Percentiles rank a stretch among this genome's conserved stretches.
These are phyloP conservation scores for Daldinia caldariorum DNA, from an alignment of 495 filamentous ascomycete species.

Conservation along the genomic window DNA sequence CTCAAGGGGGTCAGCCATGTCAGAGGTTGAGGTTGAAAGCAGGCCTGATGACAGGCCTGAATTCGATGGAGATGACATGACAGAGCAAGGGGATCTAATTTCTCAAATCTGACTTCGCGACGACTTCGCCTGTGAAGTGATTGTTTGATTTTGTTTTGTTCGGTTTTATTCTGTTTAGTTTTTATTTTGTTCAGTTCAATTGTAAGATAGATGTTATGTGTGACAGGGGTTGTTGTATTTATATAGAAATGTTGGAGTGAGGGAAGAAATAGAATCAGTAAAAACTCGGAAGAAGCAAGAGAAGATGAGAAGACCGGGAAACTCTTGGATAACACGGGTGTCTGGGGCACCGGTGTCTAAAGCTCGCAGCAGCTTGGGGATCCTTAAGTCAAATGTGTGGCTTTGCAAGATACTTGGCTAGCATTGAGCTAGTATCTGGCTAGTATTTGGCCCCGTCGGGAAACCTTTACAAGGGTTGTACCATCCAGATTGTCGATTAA, in stretches of 20 bases:
- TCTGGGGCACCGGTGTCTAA: constrained; percentile 29
- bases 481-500: constrained; percentile 29
- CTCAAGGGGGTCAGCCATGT: constrained; percentile 36
- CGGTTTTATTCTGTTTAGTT: too few relatives aligned
- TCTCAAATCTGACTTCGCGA: too few relatives aligned
- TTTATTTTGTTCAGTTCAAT: too few relatives aligned
- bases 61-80: constrained; percentile 37
- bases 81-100: background rate
- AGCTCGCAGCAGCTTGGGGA: constrained; percentile 15
- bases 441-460: constrained; percentile 44
- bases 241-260: too few relatives aligned
- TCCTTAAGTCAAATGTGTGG: constrained; percentile 28
- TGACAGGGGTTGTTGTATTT: too few relatives aligned
- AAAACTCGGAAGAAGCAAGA: too few relatives aligned
- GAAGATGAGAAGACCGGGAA: constrained; percentile 37
- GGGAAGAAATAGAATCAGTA: too few relatives aligned
- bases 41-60: constrained; percentile 49
- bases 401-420: constrained; percentile 47
- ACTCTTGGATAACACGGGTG: constrained; percentile 51
- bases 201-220: too few relatives aligned
- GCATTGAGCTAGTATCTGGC: constrained; percentile 19
- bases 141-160: too few relatives aligned
- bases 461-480: constrained; percentile 44
- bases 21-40: too few relatives aligned
- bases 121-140: too few relatives aligned